A percentile compares a stretch with the other conserved stretches of the same genome.
Conservation (phyloP, 2,329 filamentous ascomycete species). For the Neonectria faginata region DNA sequence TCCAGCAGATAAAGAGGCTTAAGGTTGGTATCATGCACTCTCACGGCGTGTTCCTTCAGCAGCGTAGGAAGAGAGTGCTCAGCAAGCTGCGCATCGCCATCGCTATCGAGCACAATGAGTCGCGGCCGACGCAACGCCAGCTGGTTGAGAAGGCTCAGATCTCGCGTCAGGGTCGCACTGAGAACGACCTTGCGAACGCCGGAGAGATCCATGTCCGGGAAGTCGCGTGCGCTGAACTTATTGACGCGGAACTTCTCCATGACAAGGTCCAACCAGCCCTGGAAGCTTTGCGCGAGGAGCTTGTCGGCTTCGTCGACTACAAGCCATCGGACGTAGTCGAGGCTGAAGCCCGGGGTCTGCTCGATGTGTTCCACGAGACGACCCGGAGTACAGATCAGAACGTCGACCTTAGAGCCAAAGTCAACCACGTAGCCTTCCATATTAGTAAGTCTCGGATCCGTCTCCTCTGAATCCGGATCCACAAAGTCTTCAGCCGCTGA, state of each 20-base stretch:
- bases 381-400: slow-evolving; percentile 92
- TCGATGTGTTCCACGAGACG: slow-evolving; percentile 91
- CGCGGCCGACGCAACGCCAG: slow-evolving; percentile 79
- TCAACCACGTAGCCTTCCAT: slow-evolving; percentile 67
- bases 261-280: slow-evolving; percentile 85
- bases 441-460: slow-evolving; percentile 49
- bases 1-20: slow-evolving; percentile 90
- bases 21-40: slow-evolving; percentile 74
- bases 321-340: slow-evolving; percentile 86
- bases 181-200: slow-evolving; percentile 84
- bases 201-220: slow-evolving; percentile 62
- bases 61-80: slow-evolving; percentile 70
- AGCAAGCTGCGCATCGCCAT: slow-evolving; percentile 55
- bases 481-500: slow-evolving; percentile 33
- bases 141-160: slow-evolving; percentile 81
- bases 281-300: slow-evolving; percentile 89
- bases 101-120: slow-evolving; percentile 78
- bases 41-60: slow-evolving; percentile 74
- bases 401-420: slow-evolving; percentile 80
- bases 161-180: slow-evolving; percentile 91
- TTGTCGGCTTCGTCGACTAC: slow-evolving; percentile 96
- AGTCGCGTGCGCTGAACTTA: slow-evolving; percentile 64
- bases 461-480: slow-evolving; percentile 37
- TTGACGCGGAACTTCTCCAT: slow-evolving; percentile 68
- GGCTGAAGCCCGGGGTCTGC: slow-evolving; percentile 82